A percentile compares a stretch with the other conserved stretches of the same genome.
Evolutionary conservation across 1,139 yeast genomes (phyloP).

Genomic region (Taiozyma sp.): DNA sequence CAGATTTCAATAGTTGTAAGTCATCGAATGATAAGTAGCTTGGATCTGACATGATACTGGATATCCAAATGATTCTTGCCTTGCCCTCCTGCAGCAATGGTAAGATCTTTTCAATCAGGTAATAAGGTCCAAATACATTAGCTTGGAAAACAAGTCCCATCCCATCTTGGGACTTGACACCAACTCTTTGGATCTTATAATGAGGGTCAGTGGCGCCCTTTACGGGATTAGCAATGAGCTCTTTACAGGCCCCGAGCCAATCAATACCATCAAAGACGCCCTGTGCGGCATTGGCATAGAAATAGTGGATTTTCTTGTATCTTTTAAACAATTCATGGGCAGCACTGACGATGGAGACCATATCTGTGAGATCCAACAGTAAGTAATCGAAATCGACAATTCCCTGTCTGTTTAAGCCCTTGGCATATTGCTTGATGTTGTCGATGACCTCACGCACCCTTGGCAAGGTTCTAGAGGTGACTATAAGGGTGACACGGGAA

Average conservation of each 20-base stretch:
- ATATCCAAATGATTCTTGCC: constrained; percentile 78
- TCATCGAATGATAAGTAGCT: constrained; percentile 69
- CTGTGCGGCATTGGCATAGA: constrained; percentile 87
- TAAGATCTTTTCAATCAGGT: constrained; percentile 57
- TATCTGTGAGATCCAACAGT: constrained; percentile 82
- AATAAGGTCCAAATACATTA: constrained; percentile 93
- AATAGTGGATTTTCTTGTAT: constrained; percentile 64
- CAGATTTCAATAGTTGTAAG: constrained; percentile 59
- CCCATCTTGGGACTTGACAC: constrained; percentile 66
- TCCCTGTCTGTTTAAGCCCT: constrained; percentile 40
- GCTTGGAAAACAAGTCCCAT: constrained; percentile 92
- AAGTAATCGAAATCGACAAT: constrained; percentile 80
- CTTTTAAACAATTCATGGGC: constrained; percentile 62
- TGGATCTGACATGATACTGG: constrained; percentile 75
- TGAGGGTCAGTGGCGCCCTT: constrained; percentile 82
- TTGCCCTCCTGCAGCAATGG: constrained; percentile 47
- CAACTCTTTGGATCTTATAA: constrained; percentile 76
- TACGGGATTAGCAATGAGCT: constrained; percentile 59
- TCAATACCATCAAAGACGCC: constrained; percentile 84
- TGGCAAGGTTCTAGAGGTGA: constrained; percentile 86
- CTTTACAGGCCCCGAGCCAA: constrained; percentile 72
- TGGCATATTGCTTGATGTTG: constrained; percentile 49
- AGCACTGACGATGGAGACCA: constrained; percentile 80
- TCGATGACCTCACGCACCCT: constrained; percentile 75
- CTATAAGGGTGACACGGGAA: constrained; percentile 66